phyloP scores from a whole-genome alignment of 2,329 filamentous ascomycete genomes.

The Calonectria leucothoes region DNA sequence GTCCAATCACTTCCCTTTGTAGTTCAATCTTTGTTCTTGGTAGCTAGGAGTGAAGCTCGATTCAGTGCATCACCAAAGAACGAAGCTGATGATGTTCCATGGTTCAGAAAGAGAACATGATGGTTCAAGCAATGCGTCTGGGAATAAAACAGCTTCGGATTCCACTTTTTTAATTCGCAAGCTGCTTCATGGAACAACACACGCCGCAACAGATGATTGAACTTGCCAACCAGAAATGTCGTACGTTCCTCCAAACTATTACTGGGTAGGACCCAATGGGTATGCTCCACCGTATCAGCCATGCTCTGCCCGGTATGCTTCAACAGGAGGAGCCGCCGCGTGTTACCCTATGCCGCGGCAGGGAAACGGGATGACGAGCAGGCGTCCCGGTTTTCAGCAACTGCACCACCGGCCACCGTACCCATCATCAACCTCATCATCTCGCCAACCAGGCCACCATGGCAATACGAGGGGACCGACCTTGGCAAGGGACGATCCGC shows the following conservation, averaged over 20 bases:
- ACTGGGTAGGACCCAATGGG: not conserved
- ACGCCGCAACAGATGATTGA: too few species aligned
- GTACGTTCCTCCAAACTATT: not conserved
- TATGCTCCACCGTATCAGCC: not conserved
- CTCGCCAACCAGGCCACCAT: not conserved
- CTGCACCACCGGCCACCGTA: too few species aligned
- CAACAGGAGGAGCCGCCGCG: too few species aligned
- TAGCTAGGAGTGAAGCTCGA: not conserved
- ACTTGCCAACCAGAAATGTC: not conserved
- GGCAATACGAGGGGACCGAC: fast-evolving
- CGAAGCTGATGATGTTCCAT: not conserved
- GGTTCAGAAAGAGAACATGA: not conserved
- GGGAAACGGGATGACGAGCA: not conserved
- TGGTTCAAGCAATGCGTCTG: not conserved
- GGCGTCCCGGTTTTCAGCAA: not conserved
- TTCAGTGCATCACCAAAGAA: too few species aligned
- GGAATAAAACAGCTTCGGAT: not conserved
- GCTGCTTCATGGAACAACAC: not conserved
- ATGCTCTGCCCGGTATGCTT: too few species aligned
- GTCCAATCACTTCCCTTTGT: not conserved
- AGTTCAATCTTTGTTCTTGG: not conserved
- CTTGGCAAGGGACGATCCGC: not conserved
- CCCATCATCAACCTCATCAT: not conserved
- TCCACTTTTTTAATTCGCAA: too few species aligned
- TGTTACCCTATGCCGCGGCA: not conserved